phyloP scores from a whole-genome alignment of 768 basidiomycete species.

The Wakefieldia striispora region DNA sequence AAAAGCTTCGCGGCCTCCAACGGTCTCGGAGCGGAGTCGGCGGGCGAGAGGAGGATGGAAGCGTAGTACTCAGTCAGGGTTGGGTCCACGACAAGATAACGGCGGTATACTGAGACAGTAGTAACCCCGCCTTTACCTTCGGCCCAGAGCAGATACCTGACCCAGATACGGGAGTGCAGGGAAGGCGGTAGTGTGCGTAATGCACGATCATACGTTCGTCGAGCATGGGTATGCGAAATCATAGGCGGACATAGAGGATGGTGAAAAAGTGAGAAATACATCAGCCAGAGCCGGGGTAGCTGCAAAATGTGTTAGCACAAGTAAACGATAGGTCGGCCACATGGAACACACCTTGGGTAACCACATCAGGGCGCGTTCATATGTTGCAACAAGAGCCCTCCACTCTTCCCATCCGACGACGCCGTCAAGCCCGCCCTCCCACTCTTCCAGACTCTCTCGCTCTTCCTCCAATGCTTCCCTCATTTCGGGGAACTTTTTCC shows the following conservation, averaged over 20 bases:
- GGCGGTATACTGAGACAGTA: constrained; percentile 78
- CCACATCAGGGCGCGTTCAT: constrained; percentile 95
- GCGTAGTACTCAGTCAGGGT: constrained; percentile 79
- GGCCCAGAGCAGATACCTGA: constrained; percentile 89
- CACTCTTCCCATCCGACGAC: constrained; percentile 97
- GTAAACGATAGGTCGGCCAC: neutral
- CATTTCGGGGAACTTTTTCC: constrained; percentile 91
- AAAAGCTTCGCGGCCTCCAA: constrained; percentile 93
- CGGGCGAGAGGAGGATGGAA: constrained; percentile 57
- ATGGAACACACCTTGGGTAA: constrained; percentile 68
- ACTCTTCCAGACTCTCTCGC: constrained; percentile 72
- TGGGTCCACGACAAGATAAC: constrained; percentile 83
- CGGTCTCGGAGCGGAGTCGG: constrained; percentile 66
- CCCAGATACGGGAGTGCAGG: constrained; percentile 89
- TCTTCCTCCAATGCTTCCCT: constrained; percentile 88
- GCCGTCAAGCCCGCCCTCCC: constrained; percentile 84
- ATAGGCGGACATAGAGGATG: constrained; percentile 86
- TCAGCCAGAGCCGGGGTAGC: constrained; percentile 93
- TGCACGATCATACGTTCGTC: constrained; percentile 92
- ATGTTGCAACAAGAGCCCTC: constrained; percentile 82
- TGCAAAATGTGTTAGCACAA: constrained; percentile 31
- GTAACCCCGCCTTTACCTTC: constrained; percentile 79
- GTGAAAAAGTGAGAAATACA: constrained; percentile 86
- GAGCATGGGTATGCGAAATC: constrained; percentile 86
- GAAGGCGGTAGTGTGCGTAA: constrained; percentile 92